Evolutionary conservation across 1,139 yeast species (phyloP), one percentile per base, ranked within the genome.

Genomic region (Nakaseomyces glabratus): DNA sequence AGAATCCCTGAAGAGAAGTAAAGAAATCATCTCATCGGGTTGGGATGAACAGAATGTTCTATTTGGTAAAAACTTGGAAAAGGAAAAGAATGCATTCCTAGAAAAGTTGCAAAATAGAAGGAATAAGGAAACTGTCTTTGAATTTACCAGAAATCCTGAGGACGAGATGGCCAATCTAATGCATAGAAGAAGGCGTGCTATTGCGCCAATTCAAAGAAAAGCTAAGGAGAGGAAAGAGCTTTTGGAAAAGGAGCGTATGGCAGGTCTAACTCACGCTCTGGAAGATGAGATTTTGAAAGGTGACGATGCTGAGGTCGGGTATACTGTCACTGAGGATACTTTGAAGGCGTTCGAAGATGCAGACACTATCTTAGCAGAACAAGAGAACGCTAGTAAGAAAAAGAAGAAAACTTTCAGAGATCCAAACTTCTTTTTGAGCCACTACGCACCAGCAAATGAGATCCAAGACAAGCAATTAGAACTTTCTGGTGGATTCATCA

Each of bases 41-140:
- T 93, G 97, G 97, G 95, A 88, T 55, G 86, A 73, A 20, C 90
- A 82, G 49, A 88, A 85, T 59, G 58, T 85, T 25, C 55, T 81
- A 37, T 84, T 84, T 58, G 93, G 93, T 16, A 70, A 72, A 31
- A 77, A 78, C 52, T 52, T 69, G 37, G 96, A 86, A 52, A 68
- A 64, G 41, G 94, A 81, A 45, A 82, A 86, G 55, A 70, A 82
- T 31, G 71, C 63, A 13, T 77, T 90, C 50, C 67, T 93, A 45
- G 80, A 74, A 9, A 75, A 76, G 48, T 65, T 93, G 40, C 72
- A 73, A 36, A 71, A 82, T 47, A 68, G 95, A 51, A 58, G 68
- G 35, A 64, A 73, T 32, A 79, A 82, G 51, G 97, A 90, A 55
- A 93, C 98, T 0, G 96, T 93, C 6, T 93, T 93, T 57, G 99